Conservation (phyloP, 192 early-diverging fungal genomes). For the Oehlia diaphana region DNA sequence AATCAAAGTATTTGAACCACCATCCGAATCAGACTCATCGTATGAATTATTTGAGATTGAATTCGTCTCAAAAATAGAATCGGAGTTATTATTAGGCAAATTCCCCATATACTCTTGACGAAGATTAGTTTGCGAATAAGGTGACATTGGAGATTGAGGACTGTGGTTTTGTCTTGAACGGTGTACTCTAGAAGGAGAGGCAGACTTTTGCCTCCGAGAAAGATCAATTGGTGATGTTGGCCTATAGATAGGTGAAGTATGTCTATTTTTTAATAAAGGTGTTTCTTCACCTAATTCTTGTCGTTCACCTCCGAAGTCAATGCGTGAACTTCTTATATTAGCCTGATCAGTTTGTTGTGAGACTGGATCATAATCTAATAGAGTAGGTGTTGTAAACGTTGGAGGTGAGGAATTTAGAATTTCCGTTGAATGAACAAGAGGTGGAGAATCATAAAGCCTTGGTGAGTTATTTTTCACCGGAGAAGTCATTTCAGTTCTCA, state of each 20-base stretch:
- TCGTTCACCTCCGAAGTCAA: background rate
- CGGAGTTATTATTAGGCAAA: background rate
- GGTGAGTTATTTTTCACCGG: background rate
- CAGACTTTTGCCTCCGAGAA: background rate
- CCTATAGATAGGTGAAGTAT: background rate
- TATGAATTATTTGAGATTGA: conserved; percentile 2
- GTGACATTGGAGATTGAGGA: background rate
- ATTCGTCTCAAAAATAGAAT: conserved; percentile 1
- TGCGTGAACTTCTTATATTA: background rate
- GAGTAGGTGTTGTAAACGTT: background rate
- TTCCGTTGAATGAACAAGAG: background rate
- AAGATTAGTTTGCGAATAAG: background rate
- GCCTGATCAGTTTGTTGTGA: background rate
- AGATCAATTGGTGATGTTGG: background rate
- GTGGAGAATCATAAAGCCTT: background rate
- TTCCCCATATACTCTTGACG: background rate
- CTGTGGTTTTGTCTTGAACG: background rate
- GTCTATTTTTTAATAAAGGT: background rate
- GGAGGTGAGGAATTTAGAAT: background rate
- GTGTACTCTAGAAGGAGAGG: background rate
- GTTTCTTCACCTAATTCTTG: background rate
- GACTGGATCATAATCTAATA: background rate
- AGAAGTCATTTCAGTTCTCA: background rate
- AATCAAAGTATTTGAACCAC: background rate
- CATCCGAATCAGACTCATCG: conserved; percentile 27